A percentile compares a stretch with the other conserved stretches of the same genome.
Evolutionary conservation across 768 basidiomycete genomes (phyloP).

Genomic region (Pholiota microspora): DNA sequence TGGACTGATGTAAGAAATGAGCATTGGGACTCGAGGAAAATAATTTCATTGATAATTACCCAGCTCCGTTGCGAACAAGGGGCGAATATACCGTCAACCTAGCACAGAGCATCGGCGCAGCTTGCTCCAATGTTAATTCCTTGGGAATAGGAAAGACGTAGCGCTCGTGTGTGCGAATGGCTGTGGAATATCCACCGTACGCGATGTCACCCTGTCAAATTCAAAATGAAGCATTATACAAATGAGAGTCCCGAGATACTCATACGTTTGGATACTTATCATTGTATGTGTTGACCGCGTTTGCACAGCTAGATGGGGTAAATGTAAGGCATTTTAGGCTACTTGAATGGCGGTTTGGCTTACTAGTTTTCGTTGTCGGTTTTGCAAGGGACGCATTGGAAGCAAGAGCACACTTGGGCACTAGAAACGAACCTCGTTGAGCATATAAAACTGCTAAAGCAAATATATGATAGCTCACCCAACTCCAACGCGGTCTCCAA

Average conservation of each 20-base stretch:
- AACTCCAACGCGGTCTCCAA: slow-evolving; percentile 54
- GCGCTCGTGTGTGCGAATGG: slow-evolving; percentile 44
- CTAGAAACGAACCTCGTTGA: slow-evolving; percentile 27
- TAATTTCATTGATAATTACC: slow-evolving; percentile 21
- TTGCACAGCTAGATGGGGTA: slow-evolving; percentile 33
- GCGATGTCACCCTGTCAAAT: slow-evolving; percentile 29
- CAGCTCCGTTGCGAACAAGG: slow-evolving; percentile 47
- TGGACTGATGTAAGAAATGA: slow-evolving; percentile 46
- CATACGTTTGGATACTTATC: slow-evolving; percentile 36
- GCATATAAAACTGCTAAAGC: slow-evolving; percentile 25
- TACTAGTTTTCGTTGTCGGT: slow-evolving; percentile 53
- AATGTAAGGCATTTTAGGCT: not conserved
- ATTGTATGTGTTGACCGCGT: slow-evolving; percentile 40
- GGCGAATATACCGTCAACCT: slow-evolving; percentile 65
- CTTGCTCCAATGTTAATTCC: slow-evolving; percentile 45
- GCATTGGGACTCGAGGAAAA: too few species aligned
- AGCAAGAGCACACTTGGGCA: slow-evolving; percentile 46
- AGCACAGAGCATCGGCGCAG: slow-evolving; percentile 64
- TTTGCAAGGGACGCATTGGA: slow-evolving; percentile 48
- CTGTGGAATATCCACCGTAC: slow-evolving; percentile 49
- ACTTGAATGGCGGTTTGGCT: not conserved
- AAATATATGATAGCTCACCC: slow-evolving; percentile 19
- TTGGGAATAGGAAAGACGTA: slow-evolving; percentile 64
- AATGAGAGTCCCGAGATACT: not conserved
- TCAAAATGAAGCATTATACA: not conserved